A percentile compares a stretch with the other conserved stretches of the same genome.
Conservation (phyloP, 208 protist species). For the Naegleria lovaniensis region DNA sequence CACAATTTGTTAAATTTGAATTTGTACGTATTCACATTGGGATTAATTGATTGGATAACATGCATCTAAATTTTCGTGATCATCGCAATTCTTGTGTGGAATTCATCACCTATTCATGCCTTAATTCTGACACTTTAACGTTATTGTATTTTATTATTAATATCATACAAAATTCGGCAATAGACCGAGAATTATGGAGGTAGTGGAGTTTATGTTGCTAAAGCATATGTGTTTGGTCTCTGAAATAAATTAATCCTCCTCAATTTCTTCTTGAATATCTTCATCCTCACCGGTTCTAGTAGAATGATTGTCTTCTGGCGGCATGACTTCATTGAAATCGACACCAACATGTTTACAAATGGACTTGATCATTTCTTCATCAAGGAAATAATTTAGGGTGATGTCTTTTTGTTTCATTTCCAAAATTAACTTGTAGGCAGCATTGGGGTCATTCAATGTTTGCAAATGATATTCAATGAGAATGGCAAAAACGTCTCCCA, state of each 20-base stretch:
- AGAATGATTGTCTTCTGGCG: background rate
- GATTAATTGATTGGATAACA: too few relatives aligned
- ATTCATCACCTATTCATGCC: too few relatives aligned
- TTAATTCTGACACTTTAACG: too few relatives aligned
- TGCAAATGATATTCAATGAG: slow-evolving; percentile 83
- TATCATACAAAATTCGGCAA: background rate
- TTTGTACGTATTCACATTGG: background rate
- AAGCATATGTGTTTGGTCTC: slow-evolving; percentile 1
- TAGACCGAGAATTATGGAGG: slow-evolving; percentile 5
- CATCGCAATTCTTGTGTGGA: too few relatives aligned
- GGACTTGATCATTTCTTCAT: slow-evolving; percentile 67
- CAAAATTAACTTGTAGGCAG: slow-evolving; percentile 75
- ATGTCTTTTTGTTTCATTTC: slow-evolving; percentile 78
- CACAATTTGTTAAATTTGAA: slow-evolving; percentile 2
- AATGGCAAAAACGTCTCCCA: slow-evolving; percentile 89
- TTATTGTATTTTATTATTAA: too few relatives aligned
- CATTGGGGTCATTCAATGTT: slow-evolving; percentile 58
- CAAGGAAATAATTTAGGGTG: slow-evolving; percentile 73
- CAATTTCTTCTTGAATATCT: slow-evolving; percentile 27
- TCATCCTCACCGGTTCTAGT: background rate
- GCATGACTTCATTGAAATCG: background rate
- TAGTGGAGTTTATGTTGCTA: background rate
- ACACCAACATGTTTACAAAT: slow-evolving; percentile 67
- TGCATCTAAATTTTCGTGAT: too few relatives aligned
- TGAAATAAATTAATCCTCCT: slow-evolving; percentile 12